phyloP scores from a whole-genome alignment of 257 asterid genomes.

The Perilla frutescens region DNA sequence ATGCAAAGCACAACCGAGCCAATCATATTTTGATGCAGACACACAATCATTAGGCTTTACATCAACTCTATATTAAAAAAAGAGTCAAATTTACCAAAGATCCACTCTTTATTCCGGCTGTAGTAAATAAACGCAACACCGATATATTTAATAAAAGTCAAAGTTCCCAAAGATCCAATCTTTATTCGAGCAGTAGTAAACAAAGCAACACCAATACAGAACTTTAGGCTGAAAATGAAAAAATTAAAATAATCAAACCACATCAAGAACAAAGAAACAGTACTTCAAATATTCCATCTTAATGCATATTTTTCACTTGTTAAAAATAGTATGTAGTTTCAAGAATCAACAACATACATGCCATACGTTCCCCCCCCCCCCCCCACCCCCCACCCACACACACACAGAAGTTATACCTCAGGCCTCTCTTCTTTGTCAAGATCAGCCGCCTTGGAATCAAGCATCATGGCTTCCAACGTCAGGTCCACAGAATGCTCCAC shows the following conservation, averaged over 20 bases:
- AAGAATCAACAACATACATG: not conserved
- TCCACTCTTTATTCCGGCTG: not conserved
- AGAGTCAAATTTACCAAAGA: not conserved
- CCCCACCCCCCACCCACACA: not conserved
- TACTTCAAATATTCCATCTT: not conserved
- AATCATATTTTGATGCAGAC: not conserved
- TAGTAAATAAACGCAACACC: not conserved
- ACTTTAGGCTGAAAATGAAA: not conserved
- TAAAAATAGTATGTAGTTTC: not conserved
- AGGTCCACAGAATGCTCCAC: constrained; percentile 78
- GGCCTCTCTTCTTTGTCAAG: constrained; percentile 98
- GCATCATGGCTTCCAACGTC: constrained; percentile 94
- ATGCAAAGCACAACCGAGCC: not conserved
- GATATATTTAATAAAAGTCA: not conserved
- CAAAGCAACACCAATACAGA: not conserved
- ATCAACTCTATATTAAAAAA: not conserved
- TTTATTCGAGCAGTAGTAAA: not conserved
- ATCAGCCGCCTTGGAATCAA: constrained; percentile 91
- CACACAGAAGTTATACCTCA: constrained; percentile 57
- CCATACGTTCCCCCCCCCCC: not conserved
- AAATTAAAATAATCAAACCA: constrained; percentile 4
- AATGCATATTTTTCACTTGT: not conserved
- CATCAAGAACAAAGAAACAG: not conserved
- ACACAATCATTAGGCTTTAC: not conserved
- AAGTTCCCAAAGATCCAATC: not conserved